A percentile compares a stretch with the other conserved stretches of the same genome.
Conservation (phyloP, 495 filamentous ascomycete species). For the Parachaetomium inaequale region DNA sequence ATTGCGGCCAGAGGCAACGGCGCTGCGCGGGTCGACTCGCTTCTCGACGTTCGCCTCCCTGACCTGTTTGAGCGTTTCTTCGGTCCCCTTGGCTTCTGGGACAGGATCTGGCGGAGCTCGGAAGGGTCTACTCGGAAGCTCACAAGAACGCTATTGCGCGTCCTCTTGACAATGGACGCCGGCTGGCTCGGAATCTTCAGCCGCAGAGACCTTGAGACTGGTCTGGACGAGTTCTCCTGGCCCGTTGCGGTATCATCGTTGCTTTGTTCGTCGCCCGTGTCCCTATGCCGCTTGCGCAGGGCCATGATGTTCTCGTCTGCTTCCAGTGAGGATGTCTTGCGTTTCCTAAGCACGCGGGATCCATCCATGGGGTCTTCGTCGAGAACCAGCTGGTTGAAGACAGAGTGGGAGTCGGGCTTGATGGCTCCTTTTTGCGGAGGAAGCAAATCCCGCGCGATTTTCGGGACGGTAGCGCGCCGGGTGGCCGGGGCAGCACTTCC, state of each 20-base stretch:
- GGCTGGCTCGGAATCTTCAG: constrained; percentile 30
- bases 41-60: constrained; percentile 20
- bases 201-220: constrained; percentile 41
- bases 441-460: constrained; percentile 69
- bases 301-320: constrained; percentile 42
- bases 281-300: constrained; percentile 45
- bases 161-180: constrained; percentile 37
- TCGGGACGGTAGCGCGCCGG: constrained; percentile 45
- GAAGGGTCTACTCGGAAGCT: constrained; percentile 57
- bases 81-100: constrained; percentile 40
- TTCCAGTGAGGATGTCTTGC: constrained; percentile 62
- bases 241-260: constrained; percentile 32
- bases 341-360: constrained; percentile 79
- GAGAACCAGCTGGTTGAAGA: constrained; percentile 76
- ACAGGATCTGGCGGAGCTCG: constrained; percentile 58
- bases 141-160: constrained; percentile 35
- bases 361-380: constrained; percentile 82
- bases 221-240: constrained; percentile 33
- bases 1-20: constrained; percentile 22
- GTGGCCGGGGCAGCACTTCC: constrained; percentile 31
- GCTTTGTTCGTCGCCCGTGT: constrained; percentile 34
- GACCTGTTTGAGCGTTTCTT: constrained; percentile 45
- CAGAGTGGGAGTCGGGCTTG: constrained; percentile 77
- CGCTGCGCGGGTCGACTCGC: constrained; percentile 11
- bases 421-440: constrained; percentile 65